Evolutionary conservation across 345 rosid genomes (phyloP).

Genomic region (Citrus maxima): DNA sequence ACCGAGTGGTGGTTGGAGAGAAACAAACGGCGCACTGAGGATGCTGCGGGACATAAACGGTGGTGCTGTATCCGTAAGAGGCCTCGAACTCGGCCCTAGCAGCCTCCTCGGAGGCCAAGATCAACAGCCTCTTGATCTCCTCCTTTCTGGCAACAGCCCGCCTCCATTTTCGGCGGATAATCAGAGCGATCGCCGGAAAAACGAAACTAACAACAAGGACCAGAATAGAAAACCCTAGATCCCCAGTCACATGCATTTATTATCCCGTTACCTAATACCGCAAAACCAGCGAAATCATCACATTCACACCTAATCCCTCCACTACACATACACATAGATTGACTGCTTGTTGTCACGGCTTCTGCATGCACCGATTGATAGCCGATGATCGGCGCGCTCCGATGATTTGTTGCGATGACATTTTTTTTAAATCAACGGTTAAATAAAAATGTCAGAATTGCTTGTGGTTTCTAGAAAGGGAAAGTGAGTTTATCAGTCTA

Average conservation of each 20-base stretch:
- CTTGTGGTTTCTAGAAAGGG: neutral
- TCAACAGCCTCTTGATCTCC: slow-evolving; percentile 74
- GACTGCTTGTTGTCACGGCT: slow-evolving; percentile 15
- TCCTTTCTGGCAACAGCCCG: slow-evolving; percentile 49
- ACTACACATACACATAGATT: slow-evolving; percentile 44
- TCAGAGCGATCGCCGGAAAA: slow-evolving; percentile 40
- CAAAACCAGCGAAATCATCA: slow-evolving; percentile 36
- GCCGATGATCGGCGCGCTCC: slow-evolving; percentile 9
- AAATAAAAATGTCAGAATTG: slow-evolving; percentile 6
- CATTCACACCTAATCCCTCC: slow-evolving; percentile 31
- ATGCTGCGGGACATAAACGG: slow-evolving; percentile 30
- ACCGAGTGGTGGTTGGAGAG: slow-evolving; percentile 70
- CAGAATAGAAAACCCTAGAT: slow-evolving; percentile 87
- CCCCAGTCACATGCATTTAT: slow-evolving; percentile 79
- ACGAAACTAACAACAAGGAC: slow-evolving; percentile 52
- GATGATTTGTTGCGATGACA: neutral
- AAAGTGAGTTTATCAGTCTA: neutral
- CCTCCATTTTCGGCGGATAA: slow-evolving; percentile 73
- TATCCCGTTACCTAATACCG: slow-evolving; percentile 46
- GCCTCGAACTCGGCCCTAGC: slow-evolving; percentile 87
- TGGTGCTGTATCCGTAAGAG: slow-evolving; percentile 35
- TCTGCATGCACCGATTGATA: slow-evolving; percentile 22
- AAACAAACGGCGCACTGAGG: slow-evolving; percentile 78
- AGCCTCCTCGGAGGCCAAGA: slow-evolving; percentile 79
- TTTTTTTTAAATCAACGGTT: slow-evolving; percentile 1